Conservation (phyloP, 2,329 filamentous ascomycete species). For the Septoria linicola region DNA sequence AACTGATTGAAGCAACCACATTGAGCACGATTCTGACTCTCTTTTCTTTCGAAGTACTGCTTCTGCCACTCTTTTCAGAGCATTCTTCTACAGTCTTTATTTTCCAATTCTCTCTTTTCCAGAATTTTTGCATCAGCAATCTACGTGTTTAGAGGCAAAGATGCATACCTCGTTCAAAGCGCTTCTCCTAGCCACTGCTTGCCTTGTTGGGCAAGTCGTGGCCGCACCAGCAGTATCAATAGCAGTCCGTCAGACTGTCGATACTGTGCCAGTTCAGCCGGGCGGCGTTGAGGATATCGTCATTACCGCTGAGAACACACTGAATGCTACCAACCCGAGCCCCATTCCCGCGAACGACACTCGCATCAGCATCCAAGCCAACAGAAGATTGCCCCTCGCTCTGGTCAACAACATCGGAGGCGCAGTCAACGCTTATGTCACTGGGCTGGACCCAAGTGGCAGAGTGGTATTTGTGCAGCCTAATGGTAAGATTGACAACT, state of each 20-base stretch:
- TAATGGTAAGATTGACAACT: slow-evolving; percentile 30
- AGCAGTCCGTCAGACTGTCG: slow-evolving; percentile 1
- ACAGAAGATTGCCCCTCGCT: slow-evolving; percentile 25
- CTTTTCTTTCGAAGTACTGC: slow-evolving; percentile 9
- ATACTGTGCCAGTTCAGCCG: slow-evolving; percentile 18
- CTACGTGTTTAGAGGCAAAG: neutral
- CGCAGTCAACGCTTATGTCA: slow-evolving; percentile 48
- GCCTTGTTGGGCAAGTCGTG: slow-evolving; percentile 5
- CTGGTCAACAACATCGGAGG: slow-evolving; percentile 49
- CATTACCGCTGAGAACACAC: slow-evolving; percentile 20
- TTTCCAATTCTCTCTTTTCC: neutral
- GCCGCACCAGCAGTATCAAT: slow-evolving; percentile 12
- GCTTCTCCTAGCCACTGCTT: slow-evolving; percentile 8
- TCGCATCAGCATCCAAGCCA: slow-evolving; percentile 8
- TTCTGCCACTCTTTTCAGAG: slow-evolving; percentile 13
- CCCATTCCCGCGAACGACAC: slow-evolving; percentile 16
- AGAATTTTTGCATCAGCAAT: neutral
- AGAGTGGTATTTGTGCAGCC: slow-evolving; percentile 47
- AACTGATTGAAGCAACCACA: neutral
- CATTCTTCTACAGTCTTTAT: slow-evolving; percentile 10
- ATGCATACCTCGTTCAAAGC: slow-evolving; percentile 10
- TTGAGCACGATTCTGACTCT: neutral
- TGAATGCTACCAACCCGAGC: slow-evolving; percentile 19
- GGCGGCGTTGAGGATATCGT: slow-evolving; percentile 20
- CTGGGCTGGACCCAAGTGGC: slow-evolving; percentile 44